Percentiles rank a stretch among this genome's conserved stretches.
Evolutionary conservation across 2,329 filamentous ascomycete species (phyloP).

Genomic region (Pseudogymnoascus pannorum): DNA sequence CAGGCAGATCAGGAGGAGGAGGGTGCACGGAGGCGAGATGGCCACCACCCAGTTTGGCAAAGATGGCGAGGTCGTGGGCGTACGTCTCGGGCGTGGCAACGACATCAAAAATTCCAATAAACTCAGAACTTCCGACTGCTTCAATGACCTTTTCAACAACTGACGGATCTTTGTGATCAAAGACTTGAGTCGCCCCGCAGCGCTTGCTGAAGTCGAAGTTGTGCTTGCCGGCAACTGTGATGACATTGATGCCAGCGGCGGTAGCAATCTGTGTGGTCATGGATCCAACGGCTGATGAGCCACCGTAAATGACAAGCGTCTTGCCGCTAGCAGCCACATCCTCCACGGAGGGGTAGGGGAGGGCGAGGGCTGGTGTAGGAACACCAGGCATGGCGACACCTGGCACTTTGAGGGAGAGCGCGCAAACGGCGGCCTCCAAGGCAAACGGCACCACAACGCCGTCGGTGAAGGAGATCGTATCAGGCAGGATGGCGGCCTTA

Average conservation of each 20-base stretch:
- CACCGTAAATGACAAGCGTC: neutral
- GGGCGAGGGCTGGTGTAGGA: constrained; percentile 10
- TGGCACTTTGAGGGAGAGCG: constrained; percentile 21
- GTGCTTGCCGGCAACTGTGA: constrained; percentile 12
- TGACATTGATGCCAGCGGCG: constrained; percentile 16
- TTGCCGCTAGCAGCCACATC: neutral
- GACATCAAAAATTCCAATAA: constrained; percentile 25
- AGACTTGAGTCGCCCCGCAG: constrained; percentile 21
- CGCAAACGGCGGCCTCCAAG: constrained; percentile 25
- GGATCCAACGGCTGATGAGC: constrained; percentile 11
- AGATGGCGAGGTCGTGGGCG: constrained; percentile 19
- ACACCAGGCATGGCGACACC: constrained; percentile 15
- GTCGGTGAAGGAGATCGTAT: constrained; percentile 15
- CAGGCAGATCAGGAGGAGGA: constrained; percentile 21
- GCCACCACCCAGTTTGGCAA: constrained; percentile 26
- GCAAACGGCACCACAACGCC: constrained; percentile 15
- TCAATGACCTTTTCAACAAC: constrained; percentile 20
- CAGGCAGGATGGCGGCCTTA: constrained; percentile 21
- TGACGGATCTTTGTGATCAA: constrained; percentile 21
- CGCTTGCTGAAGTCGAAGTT: constrained; percentile 18
- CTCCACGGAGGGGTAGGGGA: neutral
- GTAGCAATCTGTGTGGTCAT: constrained; percentile 19
- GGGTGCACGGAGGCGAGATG: constrained; percentile 33
- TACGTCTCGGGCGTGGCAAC: constrained; percentile 19
- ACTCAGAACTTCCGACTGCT: constrained; percentile 13